Evolutionary conservation across 805 yeast genomes (phyloP).

Genomic region (Yamadazyma nakazawae): DNA sequence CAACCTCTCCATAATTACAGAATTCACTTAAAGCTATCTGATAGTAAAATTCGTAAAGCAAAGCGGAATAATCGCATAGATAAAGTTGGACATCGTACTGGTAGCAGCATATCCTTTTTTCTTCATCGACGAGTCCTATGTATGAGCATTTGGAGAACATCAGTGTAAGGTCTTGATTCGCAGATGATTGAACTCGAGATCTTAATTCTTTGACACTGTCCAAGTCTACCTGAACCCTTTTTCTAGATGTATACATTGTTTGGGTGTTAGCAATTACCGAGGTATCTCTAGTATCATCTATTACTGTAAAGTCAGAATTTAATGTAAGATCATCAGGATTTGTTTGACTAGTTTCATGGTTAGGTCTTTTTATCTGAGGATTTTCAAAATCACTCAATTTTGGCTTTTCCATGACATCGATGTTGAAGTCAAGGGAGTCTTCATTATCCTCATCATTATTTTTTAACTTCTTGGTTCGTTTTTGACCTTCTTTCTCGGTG

Average conservation of each 20-base stretch:
- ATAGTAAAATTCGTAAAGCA: constrained; percentile 69
- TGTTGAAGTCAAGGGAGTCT: background rate
- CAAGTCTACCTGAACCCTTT: constrained; percentile 42
- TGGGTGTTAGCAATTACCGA: background rate
- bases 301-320: background rate
- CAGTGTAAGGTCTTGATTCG: constrained; percentile 57
- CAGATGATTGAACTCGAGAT: constrained; percentile 42
- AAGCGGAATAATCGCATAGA: constrained; percentile 75
- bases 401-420: background rate
- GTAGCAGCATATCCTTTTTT: constrained; percentile 69
- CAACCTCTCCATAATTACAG: constrained; percentile 66
- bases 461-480: background rate
- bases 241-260: constrained; percentile 1
- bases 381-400: background rate
- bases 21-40: constrained; percentile 78
- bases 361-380: background rate
- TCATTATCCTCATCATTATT: background rate
- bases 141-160: constrained; percentile 66
- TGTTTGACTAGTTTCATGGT: background rate
- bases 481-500: too few relatives aligned
- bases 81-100: constrained; percentile 78
- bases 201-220: constrained; percentile 59
- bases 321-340: background rate
- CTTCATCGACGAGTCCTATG: constrained; percentile 79
- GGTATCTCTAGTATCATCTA: background rate